Conservation (phyloP, 73 alveolate genomes). For the Tetrahymena malaccensis region DNA sequence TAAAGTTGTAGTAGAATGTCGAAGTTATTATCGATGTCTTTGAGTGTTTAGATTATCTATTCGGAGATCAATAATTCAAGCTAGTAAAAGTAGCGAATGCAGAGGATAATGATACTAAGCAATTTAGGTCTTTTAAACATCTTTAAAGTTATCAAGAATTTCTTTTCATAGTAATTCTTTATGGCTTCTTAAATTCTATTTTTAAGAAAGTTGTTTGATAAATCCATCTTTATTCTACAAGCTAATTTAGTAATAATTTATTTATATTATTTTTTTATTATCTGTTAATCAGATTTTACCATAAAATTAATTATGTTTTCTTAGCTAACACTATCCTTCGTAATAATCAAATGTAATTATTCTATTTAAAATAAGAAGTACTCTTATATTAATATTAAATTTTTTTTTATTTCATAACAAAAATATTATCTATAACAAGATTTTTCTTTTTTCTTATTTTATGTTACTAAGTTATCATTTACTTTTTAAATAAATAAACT, state of each 20-base stretch:
- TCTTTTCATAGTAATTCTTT: not conserved
- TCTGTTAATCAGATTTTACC: not conserved
- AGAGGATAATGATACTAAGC: not conserved
- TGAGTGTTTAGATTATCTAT: not conserved
- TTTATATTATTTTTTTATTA: too few relatives aligned
- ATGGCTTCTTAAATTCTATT: not conserved
- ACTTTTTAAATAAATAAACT: too few relatives aligned
- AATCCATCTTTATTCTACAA: not conserved
- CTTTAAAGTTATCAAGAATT: not conserved
- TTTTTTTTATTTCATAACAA: too few relatives aligned
- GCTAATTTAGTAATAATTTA: too few relatives aligned
- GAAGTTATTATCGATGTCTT: not conserved
- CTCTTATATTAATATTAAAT: too few relatives aligned
- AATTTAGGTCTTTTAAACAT: not conserved
- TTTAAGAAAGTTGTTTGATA: not conserved
- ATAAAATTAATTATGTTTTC: too few relatives aligned
- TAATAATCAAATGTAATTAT: not conserved
- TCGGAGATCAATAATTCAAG: not conserved
- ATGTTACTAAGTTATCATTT: too few relatives aligned
- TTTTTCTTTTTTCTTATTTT: too few relatives aligned
- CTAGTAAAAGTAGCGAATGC: not conserved
- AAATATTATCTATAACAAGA: too few relatives aligned
- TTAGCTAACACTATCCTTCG: not conserved
- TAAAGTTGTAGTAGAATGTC: not conserved
- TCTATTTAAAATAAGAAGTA: too few relatives aligned